Evolutionary conservation across 176 grass and related monocot species (phyloP).

Genomic region (maize (Zea mays)): DNA sequence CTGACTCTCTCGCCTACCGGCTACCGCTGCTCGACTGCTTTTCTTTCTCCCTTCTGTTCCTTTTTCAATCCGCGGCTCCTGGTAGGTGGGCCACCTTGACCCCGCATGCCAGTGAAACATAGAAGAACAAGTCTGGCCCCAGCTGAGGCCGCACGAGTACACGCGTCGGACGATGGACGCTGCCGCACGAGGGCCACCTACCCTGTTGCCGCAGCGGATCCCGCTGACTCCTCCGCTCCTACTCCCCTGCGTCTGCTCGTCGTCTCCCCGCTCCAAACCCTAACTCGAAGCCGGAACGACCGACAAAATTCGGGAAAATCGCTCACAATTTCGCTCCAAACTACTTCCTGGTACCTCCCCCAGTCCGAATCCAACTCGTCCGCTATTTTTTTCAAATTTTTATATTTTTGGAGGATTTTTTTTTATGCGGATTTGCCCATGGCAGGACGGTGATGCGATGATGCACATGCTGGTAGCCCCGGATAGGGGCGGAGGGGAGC

Average conservation of each 20-base stretch:
- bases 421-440: conserved; percentile 29
- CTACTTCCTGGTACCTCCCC: neutral
- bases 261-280: conserved; percentile 48
- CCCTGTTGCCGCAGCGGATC: conserved; percentile 43
- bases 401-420: neutral
- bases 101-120: neutral
- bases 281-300: conserved; percentile 39
- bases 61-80: neutral
- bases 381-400: conserved; percentile 15
- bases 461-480: conserved; percentile 64
- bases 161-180: neutral
- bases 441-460: conserved; percentile 57
- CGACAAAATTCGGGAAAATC: conserved; percentile 14
- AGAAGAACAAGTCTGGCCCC: neutral
- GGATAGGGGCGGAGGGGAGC: conserved; percentile 50
- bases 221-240: conserved; percentile 17
- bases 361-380: neutral
- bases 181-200: conserved; percentile 38
- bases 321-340: conserved; percentile 5
- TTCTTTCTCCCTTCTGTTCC: neutral
- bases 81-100: neutral
- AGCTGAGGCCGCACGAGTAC: neutral
- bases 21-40: neutral
- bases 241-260: conserved; percentile 15
- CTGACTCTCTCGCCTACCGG: neutral